phyloP scores from a whole-genome alignment of 129 eudicot species.

The Saposhnikovia divaricata region DNA sequence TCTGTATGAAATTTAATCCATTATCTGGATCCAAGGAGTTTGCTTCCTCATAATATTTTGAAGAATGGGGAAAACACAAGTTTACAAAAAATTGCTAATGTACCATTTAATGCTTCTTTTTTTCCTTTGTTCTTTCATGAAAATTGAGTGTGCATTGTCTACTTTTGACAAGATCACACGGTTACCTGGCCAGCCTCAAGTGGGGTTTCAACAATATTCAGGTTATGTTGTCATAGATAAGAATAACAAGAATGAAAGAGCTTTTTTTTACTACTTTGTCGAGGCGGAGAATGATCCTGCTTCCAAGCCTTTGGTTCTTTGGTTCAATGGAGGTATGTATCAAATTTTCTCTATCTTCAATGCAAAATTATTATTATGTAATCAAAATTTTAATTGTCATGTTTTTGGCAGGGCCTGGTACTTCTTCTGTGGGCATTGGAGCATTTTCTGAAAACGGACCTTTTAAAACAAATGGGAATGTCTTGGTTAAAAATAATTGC shows the following conservation, averaged over 20 bases:
- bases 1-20: background rate
- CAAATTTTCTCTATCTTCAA: background rate
- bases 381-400: background rate
- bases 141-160: slow-evolving; percentile 25
- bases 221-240: slow-evolving; percentile 75
- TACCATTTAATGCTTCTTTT: slow-evolving; percentile 18
- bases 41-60: background rate
- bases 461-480: slow-evolving; percentile 75
- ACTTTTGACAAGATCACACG: slow-evolving; percentile 45
- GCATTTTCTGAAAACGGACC: slow-evolving; percentile 99
- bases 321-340: slow-evolving; percentile 59
- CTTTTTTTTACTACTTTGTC: slow-evolving; percentile 54
- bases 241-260: slow-evolving; percentile 28
- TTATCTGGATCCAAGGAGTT: too few species aligned
- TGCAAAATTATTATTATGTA: background rate
- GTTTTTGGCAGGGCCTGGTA: slow-evolving; percentile 75
- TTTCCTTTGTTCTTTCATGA: slow-evolving; percentile 29
- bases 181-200: slow-evolving; percentile 57
- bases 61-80: slow-evolving; percentile 4
- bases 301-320: slow-evolving; percentile 52
- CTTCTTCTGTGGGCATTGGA: slow-evolving; percentile 96
- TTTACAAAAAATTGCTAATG: slow-evolving; percentile 18
- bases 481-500: slow-evolving; percentile 58
- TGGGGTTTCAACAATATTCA: slow-evolving; percentile 50
- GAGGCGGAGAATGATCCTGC: slow-evolving; percentile 50